Evolutionary conservation across 169 alveolate genomes (phyloP).

Genomic region (Neospora caninum): DNA sequence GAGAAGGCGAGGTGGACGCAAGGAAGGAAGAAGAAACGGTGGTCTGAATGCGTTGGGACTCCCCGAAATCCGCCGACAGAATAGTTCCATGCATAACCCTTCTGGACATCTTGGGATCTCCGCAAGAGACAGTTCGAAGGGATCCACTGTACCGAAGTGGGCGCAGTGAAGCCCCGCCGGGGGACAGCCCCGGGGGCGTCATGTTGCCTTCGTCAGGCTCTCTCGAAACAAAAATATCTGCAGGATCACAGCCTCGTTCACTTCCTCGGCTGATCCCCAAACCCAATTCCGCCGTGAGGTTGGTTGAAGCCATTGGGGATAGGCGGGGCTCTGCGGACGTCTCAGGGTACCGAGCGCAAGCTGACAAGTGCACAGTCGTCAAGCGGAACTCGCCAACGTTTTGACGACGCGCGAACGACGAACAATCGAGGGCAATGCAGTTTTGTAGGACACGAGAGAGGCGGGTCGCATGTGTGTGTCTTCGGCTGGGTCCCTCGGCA

Average conservation of each 20-base stretch:
- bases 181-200: neutral
- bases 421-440: no score
- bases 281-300: neutral
- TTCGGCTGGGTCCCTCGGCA: no score
- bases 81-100: neutral
- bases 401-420: no score
- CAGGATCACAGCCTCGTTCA: neutral
- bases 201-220: neutral
- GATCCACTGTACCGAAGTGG: neutral
- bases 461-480: no score
- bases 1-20: neutral
- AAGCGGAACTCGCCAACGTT: no score
- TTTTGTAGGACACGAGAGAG: no score
- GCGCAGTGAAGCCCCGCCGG: neutral
- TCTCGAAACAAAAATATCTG: neutral
- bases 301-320: no score
- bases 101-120: neutral
- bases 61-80: neutral
- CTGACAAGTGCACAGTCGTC: no score
- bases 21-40: neutral
- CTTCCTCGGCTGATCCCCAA: neutral
- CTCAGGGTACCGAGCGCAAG: no score
- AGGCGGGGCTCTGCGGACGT: no score
- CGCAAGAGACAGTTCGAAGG: neutral
- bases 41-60: neutral